phyloP scores from a whole-genome alignment of 257 asterid genomes.

The Solanum paucissectum region DNA sequence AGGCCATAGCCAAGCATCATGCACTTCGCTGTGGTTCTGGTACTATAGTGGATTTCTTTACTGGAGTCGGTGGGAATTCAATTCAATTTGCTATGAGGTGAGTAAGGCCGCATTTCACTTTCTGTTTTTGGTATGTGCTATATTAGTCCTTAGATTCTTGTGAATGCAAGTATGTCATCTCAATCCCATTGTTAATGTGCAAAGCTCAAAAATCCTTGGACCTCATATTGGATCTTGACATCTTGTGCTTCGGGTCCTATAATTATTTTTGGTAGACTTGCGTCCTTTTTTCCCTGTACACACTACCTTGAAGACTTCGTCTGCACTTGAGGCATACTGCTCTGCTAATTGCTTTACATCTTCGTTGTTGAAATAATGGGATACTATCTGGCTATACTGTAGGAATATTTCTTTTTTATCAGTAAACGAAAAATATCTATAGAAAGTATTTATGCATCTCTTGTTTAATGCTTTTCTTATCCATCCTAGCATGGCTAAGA shows the following conservation, averaged over 20 bases:
- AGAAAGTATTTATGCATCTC: neutral
- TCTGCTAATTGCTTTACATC: neutral
- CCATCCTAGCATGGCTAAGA: neutral
- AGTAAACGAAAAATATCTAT: neutral
- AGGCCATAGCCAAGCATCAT: constrained; percentile 76
- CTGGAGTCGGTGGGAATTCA: constrained; percentile 94
- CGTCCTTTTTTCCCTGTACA: neutral
- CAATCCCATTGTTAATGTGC: neutral
- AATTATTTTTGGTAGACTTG: neutral
- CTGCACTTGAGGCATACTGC: neutral
- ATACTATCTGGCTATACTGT: neutral
- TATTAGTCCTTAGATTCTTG: neutral
- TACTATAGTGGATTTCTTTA: constrained; percentile 58
- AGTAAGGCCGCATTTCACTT: neutral
- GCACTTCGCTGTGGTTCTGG: constrained; percentile 79
- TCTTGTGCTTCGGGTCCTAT: neutral
- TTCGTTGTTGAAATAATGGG: neutral
- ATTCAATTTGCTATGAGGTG: constrained; percentile 86
- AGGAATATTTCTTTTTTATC: neutral
- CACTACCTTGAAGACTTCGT: neutral
- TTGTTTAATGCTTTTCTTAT: neutral
- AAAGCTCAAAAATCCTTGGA: neutral
- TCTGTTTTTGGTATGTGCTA: neutral
- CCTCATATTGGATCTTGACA: neutral
- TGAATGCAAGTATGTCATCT: neutral